Evolutionary conservation across 768 basidiomycete genomes (phyloP), one percentile per base, ranked within the genome.

Genomic region (Boletus reticuloceps): DNA sequence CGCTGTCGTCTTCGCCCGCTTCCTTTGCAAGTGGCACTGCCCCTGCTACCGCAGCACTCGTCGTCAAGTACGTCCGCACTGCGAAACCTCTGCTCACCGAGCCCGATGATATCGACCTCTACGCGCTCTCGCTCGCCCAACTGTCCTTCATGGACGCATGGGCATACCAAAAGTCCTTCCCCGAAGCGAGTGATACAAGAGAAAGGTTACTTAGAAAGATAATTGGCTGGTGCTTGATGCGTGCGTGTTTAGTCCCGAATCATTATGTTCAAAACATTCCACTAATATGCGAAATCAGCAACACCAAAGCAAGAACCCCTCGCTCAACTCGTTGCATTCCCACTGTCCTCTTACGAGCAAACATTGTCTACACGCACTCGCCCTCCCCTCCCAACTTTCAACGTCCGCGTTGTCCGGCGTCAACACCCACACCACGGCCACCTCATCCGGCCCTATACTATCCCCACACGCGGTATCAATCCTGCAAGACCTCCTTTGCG

Each of bases 401-500:
- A 49, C 45, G 4, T 54, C 72, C 6, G 57, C 72, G 0, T 46
- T 43, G 50, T 32, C 66, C 48, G 34, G 11, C 16, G 12, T 45
- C n/a, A 47, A 50, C 13, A 14, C 39, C n/a, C 62, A 32, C 27
- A 9, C 48, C 19, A n/a, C 44, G 7, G 12, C 38, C 6, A 20
- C 32, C 6, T 32, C 53, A 13, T 45, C 50, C 10, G 34, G 47
- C 4, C 48, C 56, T 25, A 31, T 47, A 25, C 69, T 85, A 11
- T 73, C 84, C 1, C 58, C 77, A 9, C 61, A 77, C 2, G 80
- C 83, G 3, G 67, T 85, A 25, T 77, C 84, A 6, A 74, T 82
- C 14, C 68, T 93, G 0, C 90, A 90, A 66, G 88, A 93, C 58
- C 78, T 93, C n/a, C 77, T 89, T 29, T 89, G 86, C 56, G 82